Conservation (phyloP, 164 flowering plant species). For the Taxillus chinensis region DNA sequence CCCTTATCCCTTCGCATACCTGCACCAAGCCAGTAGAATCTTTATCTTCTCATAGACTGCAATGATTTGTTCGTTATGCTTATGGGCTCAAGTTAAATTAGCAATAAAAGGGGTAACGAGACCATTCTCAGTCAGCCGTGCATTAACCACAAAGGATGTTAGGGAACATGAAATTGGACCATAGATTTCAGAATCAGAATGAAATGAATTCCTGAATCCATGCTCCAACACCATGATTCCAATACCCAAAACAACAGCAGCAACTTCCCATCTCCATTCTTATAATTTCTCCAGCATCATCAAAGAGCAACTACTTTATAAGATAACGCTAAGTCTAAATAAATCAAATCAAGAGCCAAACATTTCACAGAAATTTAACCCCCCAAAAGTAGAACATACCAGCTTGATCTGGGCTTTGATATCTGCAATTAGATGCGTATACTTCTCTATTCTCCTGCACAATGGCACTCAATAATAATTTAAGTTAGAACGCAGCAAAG, state of each 20-base stretch:
- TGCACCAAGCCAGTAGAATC: slow-evolving; percentile 22
- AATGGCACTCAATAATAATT: background rate
- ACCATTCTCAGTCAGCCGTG: background rate
- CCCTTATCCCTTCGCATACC: slow-evolving; percentile 78
- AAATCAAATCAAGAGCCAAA: too few relatives aligned
- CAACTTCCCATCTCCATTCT: background rate
- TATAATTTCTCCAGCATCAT: background rate
- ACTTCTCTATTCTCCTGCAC: slow-evolving; percentile 75
- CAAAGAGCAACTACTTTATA: background rate
- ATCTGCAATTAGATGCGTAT: slow-evolving; percentile 57
- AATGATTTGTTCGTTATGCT: background rate
- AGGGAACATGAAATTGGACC: background rate
- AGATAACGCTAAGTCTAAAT: background rate
- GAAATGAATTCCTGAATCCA: too few relatives aligned
- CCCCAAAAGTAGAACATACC: slow-evolving; percentile 29
- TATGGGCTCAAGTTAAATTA: background rate
- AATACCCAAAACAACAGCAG: background rate
- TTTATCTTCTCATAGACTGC: background rate
- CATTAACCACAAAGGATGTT: background rate
- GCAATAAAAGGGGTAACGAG: background rate
- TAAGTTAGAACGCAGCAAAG: background rate
- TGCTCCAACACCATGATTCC: too few relatives aligned
- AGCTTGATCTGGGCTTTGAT: slow-evolving; percentile 85
- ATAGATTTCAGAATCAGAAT: background rate
- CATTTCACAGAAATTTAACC: background rate